A percentile compares a stretch with the other conserved stretches of the same genome.
Evolutionary conservation across 306 rosid species (phyloP).

Genomic region (Acmispon strigosus): DNA sequence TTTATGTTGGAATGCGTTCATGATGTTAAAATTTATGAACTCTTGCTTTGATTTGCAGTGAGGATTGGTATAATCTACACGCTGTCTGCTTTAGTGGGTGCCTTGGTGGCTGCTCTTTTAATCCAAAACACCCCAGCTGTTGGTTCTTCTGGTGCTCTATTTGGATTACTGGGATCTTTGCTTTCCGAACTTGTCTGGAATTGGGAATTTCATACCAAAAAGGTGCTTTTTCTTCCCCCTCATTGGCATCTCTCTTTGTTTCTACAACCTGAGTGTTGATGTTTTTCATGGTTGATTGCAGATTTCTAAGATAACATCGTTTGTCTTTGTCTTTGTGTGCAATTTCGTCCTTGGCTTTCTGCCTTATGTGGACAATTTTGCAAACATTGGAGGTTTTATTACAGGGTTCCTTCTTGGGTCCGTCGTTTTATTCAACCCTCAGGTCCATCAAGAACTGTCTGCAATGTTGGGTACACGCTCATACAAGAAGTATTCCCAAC

Average conservation of each 20-base stretch:
- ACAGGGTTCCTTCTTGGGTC: slow-evolving; percentile 90
- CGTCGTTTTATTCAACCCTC: slow-evolving; percentile 45
- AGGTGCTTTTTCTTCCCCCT: slow-evolving; percentile 34
- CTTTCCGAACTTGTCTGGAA: slow-evolving; percentile 59
- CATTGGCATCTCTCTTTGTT: background rate
- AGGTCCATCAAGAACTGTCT: slow-evolving; percentile 13
- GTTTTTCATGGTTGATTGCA: slow-evolving; percentile 29
- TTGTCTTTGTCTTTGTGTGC: slow-evolving; percentile 42
- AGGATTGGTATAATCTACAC: slow-evolving; percentile 71
- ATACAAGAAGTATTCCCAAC: slow-evolving; percentile 30
- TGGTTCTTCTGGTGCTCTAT: slow-evolving; percentile 77
- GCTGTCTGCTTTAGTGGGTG: slow-evolving; percentile 66
- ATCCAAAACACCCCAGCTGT: slow-evolving; percentile 55
- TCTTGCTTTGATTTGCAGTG: slow-evolving; percentile 41
- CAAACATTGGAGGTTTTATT: slow-evolving; percentile 71
- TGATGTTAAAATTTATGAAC: background rate
- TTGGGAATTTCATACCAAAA: slow-evolving; percentile 61
- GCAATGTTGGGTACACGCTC: no score
- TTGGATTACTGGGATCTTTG: slow-evolving; percentile 79
- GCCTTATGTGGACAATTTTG: slow-evolving; percentile 72
- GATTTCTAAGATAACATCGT: slow-evolving; percentile 56
- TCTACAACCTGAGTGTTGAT: slow-evolving; percentile 7
- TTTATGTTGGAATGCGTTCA: slow-evolving; percentile 5
- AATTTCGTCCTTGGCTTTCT: slow-evolving; percentile 73
- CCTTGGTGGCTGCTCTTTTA: slow-evolving; percentile 84